These are phyloP conservation scores for Penicillium decumbens DNA, from an alignment of 2,329 filamentous ascomycete genomes.

Conservation along the genomic window DNA sequence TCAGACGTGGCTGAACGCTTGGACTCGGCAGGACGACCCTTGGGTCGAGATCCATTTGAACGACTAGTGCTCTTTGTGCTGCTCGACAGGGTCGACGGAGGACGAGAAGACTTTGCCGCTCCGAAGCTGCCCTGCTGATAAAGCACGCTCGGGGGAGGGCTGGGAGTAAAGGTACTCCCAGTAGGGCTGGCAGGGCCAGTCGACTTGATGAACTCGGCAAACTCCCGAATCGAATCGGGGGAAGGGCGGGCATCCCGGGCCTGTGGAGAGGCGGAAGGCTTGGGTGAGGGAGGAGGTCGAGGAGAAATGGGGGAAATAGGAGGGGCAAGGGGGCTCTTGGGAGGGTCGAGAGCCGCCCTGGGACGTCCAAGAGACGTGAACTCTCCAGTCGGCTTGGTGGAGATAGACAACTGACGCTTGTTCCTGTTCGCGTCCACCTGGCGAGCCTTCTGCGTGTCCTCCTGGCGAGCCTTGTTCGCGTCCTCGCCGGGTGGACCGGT, in stretches of 20 bases:
- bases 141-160: background rate
- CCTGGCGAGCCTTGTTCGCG: slow-evolving; percentile 9
- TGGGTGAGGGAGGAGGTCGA: slow-evolving; percentile 16
- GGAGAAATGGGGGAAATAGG: slow-evolving; percentile 17
- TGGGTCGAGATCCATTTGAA: slow-evolving; percentile 12
- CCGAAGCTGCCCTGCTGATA: background rate
- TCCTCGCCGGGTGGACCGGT: slow-evolving; percentile 31
- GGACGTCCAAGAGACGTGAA: slow-evolving; percentile 16
- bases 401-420: slow-evolving; percentile 19
- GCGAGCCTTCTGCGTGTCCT: slow-evolving; percentile 10
- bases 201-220: slow-evolving; percentile 83
- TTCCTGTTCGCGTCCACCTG: background rate
- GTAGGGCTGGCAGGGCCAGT: slow-evolving; percentile 58
- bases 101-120: slow-evolving; percentile 9
- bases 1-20: slow-evolving; percentile 69
- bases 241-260: slow-evolving; percentile 70
- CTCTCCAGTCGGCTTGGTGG: slow-evolving; percentile 18
- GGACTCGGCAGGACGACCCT: slow-evolving; percentile 29
- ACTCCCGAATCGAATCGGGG: slow-evolving; percentile 69
- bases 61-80: slow-evolving; percentile 11
- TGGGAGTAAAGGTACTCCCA: background rate
- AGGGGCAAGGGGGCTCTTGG: slow-evolving; percentile 17
- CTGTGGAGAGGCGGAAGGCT: slow-evolving; percentile 28
- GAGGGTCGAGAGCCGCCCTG: slow-evolving; percentile 20
- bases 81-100: slow-evolving; percentile 14